Evolutionary conservation across 2,329 filamentous ascomycete genomes (phyloP), one percentile per base, ranked within the genome.

Genomic region (Diaporthe capsici): DNA sequence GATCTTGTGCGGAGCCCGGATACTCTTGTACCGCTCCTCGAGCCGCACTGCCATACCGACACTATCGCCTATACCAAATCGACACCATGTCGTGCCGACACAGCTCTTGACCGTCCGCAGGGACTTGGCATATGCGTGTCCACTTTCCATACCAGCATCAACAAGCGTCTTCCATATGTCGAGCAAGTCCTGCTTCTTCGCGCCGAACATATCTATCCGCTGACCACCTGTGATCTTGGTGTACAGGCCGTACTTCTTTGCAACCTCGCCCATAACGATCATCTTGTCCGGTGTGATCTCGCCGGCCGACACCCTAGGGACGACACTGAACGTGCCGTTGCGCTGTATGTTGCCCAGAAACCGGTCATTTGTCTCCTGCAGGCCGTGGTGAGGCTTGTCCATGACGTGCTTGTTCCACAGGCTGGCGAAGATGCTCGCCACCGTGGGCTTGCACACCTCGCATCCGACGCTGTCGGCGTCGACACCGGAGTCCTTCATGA

Each of bases 211-310:
- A 83, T 98, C 95, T 81, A 98, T 98, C 74, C 95, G 91, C 84
- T 98, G 95, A 1, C 94, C 95, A 73, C 95, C 95, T 0, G 95
- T 98, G 82, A 98, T 97, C 85, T 98, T 98, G 81, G 93, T 95
- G 85, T 98, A 98, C 9, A 98, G 87, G 49, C 90, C 89, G 81
- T 95, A 98, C 82, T 96, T 93, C 86, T 94, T 94, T 0, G 95
- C 95, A 0, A 98, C 94, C 73, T 92, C 91, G 0, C 95, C 95
- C 76, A 98, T 95, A 74, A 92, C 90, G 63, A 98, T 93, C 71
- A 98, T 90, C 82, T 94, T 95, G 67, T 97, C 94, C 0, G 95
- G 92, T 0, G 94, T 97, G 81, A 98, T 97, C 84, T 98, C 95
- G 76, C 95, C 95, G 61, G 91, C 95, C 2, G 94, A 89, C 1